Percentiles rank a stretch among this genome's conserved stretches.
These are phyloP conservation scores for Pterocarpus santalinus DNA, from an alignment of 306 rosid species.

Conservation along the genomic window DNA sequence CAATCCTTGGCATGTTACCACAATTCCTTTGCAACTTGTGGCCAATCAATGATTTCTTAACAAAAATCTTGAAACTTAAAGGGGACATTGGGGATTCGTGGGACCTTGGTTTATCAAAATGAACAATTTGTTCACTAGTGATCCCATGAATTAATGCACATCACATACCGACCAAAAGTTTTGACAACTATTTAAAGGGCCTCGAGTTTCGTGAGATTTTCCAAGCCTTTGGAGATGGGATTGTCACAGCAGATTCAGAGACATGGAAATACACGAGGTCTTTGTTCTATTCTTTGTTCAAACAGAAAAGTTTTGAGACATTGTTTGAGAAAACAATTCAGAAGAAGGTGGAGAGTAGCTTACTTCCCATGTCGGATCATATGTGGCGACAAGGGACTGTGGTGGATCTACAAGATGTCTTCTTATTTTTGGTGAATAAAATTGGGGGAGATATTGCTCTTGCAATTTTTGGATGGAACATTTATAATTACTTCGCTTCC, in stretches of 20 bases:
- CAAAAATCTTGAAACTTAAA: neutral
- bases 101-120: conserved; percentile 48
- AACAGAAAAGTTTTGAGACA: neutral
- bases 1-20: conserved; percentile 48
- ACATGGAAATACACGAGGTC: conserved; percentile 45
- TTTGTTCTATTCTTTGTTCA: conserved; percentile 36
- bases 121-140: conserved; percentile 38
- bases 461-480: too few species aligned
- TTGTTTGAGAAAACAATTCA: conserved; percentile 38
- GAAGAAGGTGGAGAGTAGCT: conserved; percentile 31
- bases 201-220: conserved; percentile 47
- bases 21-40: neutral
- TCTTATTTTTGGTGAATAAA: too few species aligned
- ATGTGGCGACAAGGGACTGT: neutral
- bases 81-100: conserved; percentile 34
- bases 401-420: conserved; percentile 54
- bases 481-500: too few species aligned
- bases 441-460: too few species aligned
- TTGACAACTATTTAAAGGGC: conserved; percentile 43
- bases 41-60: neutral
- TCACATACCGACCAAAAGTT: conserved; percentile 34
- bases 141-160: conserved; percentile 40
- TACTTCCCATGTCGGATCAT: conserved; percentile 44
- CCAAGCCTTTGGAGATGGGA: conserved; percentile 53
- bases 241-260: conserved; percentile 49